Conservation (phyloP, 2,329 filamentous ascomycete species). For the Alternaria atra region DNA sequence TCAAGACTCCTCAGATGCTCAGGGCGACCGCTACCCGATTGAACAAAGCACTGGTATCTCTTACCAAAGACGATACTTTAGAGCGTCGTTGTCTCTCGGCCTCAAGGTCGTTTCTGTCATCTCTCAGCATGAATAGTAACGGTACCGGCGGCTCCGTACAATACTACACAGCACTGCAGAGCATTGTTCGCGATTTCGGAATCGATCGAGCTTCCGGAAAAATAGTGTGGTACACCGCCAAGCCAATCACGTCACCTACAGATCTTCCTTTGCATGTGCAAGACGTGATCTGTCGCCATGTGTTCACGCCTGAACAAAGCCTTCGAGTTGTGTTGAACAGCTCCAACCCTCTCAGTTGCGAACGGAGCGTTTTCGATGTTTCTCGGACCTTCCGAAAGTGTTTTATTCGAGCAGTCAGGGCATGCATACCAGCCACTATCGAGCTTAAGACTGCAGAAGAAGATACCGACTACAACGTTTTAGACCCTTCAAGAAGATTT, state of each 20-base stretch:
- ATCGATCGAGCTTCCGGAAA: background rate
- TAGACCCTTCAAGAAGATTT: background rate
- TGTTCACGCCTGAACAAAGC: background rate
- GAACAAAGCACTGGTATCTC: background rate
- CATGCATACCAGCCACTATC: background rate
- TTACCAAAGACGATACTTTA: background rate
- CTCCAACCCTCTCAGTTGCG: background rate
- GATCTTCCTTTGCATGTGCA: background rate
- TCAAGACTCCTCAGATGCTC: too few species aligned
- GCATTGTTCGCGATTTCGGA: background rate
- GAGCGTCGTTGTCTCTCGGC: background rate
- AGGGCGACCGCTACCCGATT: background rate
- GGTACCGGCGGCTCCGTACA: background rate
- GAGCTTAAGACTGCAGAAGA: background rate
- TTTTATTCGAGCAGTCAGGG: background rate
- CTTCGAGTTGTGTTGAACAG: background rate
- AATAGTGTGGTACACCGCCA: background rate
- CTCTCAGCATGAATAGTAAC: background rate
- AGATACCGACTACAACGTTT: background rate
- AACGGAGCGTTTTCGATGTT: background rate
- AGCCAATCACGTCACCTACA: background rate
- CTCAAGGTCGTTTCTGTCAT: background rate
- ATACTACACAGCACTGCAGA: background rate
- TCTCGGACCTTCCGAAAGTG: background rate
- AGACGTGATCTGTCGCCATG: background rate